A percentile compares a stretch with the other conserved stretches of the same genome.
Evolutionary conservation across 306 rosid species (phyloP).

Genomic region (Cucumis melo): DNA sequence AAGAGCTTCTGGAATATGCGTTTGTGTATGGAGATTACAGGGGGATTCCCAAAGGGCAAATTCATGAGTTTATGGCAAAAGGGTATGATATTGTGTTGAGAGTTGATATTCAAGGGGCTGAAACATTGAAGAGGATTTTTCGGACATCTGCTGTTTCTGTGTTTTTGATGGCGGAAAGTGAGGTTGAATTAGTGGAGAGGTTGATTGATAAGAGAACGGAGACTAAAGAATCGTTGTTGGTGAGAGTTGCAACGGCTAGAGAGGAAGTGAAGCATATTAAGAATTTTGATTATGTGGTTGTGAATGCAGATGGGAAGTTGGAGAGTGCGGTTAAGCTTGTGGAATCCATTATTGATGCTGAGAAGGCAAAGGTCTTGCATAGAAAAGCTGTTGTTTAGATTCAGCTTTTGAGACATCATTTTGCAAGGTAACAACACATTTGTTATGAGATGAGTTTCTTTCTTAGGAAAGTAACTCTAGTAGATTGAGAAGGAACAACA

Average conservation of each 20-base stretch:
- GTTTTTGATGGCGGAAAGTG: slow-evolving; percentile 71
- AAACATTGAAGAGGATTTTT: slow-evolving; percentile 49
- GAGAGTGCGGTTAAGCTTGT: slow-evolving; percentile 60
- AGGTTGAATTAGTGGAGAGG: slow-evolving; percentile 68
- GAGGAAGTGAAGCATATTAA: slow-evolving; percentile 77
- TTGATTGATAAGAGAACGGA: slow-evolving; percentile 65
- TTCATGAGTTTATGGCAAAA: slow-evolving; percentile 55
- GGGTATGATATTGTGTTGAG: slow-evolving; percentile 67
- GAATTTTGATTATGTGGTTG: slow-evolving; percentile 77
- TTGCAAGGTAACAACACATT: background rate
- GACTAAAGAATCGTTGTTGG: slow-evolving; percentile 56
- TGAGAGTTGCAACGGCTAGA: slow-evolving; percentile 69
- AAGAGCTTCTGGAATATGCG: slow-evolving; percentile 76
- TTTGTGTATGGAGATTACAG: slow-evolving; percentile 84
- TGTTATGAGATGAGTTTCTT: background rate
- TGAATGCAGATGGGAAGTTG: slow-evolving; percentile 67
- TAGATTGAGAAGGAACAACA: background rate
- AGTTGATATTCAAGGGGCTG: slow-evolving; percentile 90
- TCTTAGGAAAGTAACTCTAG: background rate
- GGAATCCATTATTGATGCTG: slow-evolving; percentile 65
- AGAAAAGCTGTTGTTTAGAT: slow-evolving; percentile 36
- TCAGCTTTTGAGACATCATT: background rate
- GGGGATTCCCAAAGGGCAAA: slow-evolving; percentile 81
- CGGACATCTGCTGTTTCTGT: slow-evolving; percentile 66
- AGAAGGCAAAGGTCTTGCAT: slow-evolving; percentile 84